These are phyloP conservation scores for Melaleuca quinquenervia DNA, from an alignment of 345 rosid genomes.

Conservation along the genomic window DNA sequence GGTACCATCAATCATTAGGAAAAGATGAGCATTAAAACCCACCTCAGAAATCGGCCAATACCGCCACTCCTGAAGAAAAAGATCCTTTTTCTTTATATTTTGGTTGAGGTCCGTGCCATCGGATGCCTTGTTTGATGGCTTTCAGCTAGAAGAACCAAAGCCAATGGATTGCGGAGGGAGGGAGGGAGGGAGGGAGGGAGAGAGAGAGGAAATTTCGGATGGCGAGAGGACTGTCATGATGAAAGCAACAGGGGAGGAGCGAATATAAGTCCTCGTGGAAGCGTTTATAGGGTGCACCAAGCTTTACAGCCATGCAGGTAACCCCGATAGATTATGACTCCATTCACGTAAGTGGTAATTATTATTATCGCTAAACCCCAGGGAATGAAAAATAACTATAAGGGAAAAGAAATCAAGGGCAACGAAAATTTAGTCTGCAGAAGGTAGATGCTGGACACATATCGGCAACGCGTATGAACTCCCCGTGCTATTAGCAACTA, in stretches of 20 bases:
- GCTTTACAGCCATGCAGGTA: conserved; percentile 55
- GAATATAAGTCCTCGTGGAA: conserved; percentile 44
- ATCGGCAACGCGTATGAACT: not conserved
- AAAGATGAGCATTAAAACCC: conserved; percentile 12
- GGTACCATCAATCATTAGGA: not conserved
- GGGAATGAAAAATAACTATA: not conserved
- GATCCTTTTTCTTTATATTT: not conserved
- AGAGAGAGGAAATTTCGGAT: not conserved
- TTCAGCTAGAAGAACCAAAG: not conserved
- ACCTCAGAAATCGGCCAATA: conserved; percentile 11
- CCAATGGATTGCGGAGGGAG: not conserved
- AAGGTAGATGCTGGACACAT: not conserved
- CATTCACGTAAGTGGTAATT: conserved; percentile 4
- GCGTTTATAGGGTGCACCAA: conserved; percentile 34
- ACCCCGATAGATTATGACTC: conserved; percentile 7
- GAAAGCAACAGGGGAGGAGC: conserved; percentile 1
- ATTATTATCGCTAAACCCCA: not conserved
- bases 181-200: not conserved
- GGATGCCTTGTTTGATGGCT: not conserved
- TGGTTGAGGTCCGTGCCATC: not conserved
- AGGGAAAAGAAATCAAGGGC: not conserved
- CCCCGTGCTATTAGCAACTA: conserved; percentile 4
- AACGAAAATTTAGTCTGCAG: not conserved
- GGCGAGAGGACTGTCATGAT: not conserved
- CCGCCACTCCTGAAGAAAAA: conserved; percentile 5